Evolutionary conservation across 1,139 yeast species (phyloP).

Genomic region (Debaryomyces sp.): DNA sequence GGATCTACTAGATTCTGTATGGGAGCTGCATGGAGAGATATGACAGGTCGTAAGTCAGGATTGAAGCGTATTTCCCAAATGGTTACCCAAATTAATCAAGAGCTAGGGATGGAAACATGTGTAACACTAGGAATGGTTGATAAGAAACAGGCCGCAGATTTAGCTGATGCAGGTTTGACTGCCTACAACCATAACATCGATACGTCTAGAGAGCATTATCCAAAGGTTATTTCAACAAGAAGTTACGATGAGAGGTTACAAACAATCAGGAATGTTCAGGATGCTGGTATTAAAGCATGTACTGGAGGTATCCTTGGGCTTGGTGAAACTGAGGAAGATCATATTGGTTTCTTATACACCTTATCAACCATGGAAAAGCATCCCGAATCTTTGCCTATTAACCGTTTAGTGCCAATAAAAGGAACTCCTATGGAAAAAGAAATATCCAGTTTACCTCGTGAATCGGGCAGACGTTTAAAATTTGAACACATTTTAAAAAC

Average conservation of each 20-base stretch:
- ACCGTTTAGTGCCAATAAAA: constrained; percentile 72
- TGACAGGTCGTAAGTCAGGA: constrained; percentile 76
- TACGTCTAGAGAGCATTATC: constrained; percentile 77
- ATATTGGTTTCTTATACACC: constrained; percentile 67
- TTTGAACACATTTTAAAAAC: constrained; percentile 69
- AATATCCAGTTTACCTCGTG: constrained; percentile 40
- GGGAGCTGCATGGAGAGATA: constrained; percentile 91
- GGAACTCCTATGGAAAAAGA: constrained; percentile 77
- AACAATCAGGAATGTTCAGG: constrained; percentile 65
- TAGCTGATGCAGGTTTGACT: constrained; percentile 72
- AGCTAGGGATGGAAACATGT: constrained; percentile 73
- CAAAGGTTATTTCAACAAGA: constrained; percentile 70
- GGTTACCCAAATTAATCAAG: constrained; percentile 63
- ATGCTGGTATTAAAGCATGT: constrained; percentile 71
- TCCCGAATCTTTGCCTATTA: constrained; percentile 83
- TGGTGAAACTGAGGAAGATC: constrained; percentile 76
- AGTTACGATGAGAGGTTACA: constrained; percentile 68
- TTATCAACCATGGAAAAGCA: constrained; percentile 67
- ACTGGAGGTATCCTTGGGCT: constrained; percentile 81
- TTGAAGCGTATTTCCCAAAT: constrained; percentile 63
- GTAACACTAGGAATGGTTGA: constrained; percentile 81
- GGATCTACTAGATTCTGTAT: constrained; percentile 81
- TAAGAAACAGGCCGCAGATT: constrained; percentile 57
- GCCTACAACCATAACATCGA: constrained; percentile 84
- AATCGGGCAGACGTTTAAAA: constrained; percentile 44